Evolutionary conservation across 805 yeast species (phyloP).

Genomic region (Candida easanensis): DNA sequence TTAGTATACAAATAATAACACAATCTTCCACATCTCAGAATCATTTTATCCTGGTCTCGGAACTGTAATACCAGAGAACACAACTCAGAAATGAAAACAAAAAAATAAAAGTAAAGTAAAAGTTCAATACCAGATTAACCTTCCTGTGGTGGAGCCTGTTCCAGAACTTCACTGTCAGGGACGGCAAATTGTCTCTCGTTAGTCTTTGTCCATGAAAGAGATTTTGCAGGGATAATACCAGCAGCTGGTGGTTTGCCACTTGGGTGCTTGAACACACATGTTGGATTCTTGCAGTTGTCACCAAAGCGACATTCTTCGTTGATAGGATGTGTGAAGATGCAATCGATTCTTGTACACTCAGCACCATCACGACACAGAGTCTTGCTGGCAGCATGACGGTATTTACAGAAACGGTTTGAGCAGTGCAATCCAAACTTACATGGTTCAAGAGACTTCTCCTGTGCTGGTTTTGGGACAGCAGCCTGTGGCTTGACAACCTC

Average conservation of each 20-base stretch:
- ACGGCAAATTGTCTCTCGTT: conserved; percentile 73
- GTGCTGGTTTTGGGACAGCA: conserved; percentile 18
- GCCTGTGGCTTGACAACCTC: conserved; percentile 29
- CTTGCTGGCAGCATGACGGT: conserved; percentile 76
- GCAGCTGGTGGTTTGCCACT: conserved; percentile 53
- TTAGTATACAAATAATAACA: conserved; percentile 1
- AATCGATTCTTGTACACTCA: conserved; percentile 74
- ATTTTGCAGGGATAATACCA: conserved; percentile 13
- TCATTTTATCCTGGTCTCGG: too few species aligned
- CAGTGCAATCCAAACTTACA: conserved; percentile 80
- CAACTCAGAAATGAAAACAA: background rate
- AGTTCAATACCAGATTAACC: conserved; percentile 6
- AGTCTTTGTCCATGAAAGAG: conserved; percentile 36
- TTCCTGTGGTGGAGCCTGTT: conserved; percentile 56
- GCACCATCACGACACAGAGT: conserved; percentile 81
- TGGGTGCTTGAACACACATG: conserved; percentile 79
- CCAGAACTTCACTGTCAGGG: conserved; percentile 70
- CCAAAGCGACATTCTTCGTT: conserved; percentile 81
- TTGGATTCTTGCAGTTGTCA: conserved; percentile 63
- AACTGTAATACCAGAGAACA: background rate
- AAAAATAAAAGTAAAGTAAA: too few species aligned
- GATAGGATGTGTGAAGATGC: conserved; percentile 80
- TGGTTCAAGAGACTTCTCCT: conserved; percentile 64
- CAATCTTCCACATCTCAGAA: background rate
- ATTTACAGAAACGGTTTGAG: conserved; percentile 74